These are phyloP conservation scores for Phytopythium cucurbitacearum DNA, from an alignment of 352 stramenopile genomes.

Conservation along the genomic window DNA sequence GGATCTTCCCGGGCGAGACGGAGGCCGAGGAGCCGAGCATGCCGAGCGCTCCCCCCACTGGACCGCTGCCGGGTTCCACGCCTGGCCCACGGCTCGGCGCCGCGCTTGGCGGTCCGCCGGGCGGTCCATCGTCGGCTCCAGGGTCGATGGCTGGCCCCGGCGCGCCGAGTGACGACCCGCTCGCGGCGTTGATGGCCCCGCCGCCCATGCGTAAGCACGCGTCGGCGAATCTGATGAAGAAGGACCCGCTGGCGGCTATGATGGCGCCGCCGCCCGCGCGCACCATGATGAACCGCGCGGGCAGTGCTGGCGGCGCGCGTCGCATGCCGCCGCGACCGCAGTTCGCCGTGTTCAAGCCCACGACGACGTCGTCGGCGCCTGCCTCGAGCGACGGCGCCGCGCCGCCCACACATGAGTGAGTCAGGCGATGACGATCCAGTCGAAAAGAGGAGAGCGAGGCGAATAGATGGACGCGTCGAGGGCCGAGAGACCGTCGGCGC, in stretches of 20 bases:
- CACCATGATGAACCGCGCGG: conserved; percentile 30
- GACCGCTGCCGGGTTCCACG: conserved; percentile 49
- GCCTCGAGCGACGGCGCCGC: conserved; percentile 12
- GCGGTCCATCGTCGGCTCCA: conserved; percentile 54
- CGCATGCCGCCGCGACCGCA: conserved; percentile 47
- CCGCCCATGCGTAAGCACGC: conserved; percentile 46
- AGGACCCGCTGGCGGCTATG: conserved; percentile 80
- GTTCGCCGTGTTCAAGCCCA: conserved; percentile 87
- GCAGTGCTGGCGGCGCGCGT: conserved; percentile 11
- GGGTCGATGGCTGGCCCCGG: conserved; percentile 50
- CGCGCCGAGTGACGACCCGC: conserved; percentile 43
- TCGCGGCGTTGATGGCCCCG: conserved; percentile 79
- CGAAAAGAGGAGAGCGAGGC: too few relatives aligned
- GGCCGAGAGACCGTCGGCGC: too few relatives aligned
- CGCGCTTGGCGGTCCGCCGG: conserved; percentile 20
- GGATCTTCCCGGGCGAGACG: conserved; percentile 82
- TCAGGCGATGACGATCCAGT: too few relatives aligned
- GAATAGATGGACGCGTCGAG: too few relatives aligned
- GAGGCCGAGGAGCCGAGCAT: conserved; percentile 52
- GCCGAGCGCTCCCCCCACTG: conserved; percentile 68
- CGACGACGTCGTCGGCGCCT: conserved; percentile 13
- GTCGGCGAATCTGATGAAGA: conserved; percentile 60
- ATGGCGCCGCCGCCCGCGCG: conserved; percentile 69
- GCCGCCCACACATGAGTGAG: not conserved
- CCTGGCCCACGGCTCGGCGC: conserved; percentile 21